These are phyloP conservation scores for Lignosus rhinocerotis DNA, from an alignment of 1,284 basidiomycete genomes.

Conservation along the genomic window DNA sequence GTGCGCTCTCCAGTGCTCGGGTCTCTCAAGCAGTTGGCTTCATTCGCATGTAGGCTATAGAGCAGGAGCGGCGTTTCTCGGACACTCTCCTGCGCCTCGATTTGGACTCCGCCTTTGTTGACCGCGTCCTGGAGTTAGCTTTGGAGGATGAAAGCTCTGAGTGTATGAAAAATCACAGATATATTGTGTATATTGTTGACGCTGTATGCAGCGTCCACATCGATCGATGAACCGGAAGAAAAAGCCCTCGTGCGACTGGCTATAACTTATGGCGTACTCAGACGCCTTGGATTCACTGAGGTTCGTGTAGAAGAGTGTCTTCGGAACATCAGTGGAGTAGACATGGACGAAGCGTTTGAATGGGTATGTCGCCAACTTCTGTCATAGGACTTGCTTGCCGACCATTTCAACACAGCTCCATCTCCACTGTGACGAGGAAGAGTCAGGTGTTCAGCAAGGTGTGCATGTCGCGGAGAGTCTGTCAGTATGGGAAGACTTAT, in stretches of 20 bases:
- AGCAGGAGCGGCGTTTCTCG: slow-evolving; percentile 81
- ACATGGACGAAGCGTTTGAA: slow-evolving; percentile 89
- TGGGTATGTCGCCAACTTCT: slow-evolving; percentile 63
- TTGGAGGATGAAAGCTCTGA: slow-evolving; percentile 39
- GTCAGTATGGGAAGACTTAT: background rate
- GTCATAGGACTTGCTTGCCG: background rate
- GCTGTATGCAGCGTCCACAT: slow-evolving; percentile 34
- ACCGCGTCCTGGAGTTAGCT: slow-evolving; percentile 60
- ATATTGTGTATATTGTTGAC: background rate
- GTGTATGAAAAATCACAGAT: slow-evolving; percentile 30
- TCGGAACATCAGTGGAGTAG: slow-evolving; percentile 59
- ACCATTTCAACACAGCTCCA: slow-evolving; percentile 13
- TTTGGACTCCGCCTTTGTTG: slow-evolving; percentile 59
- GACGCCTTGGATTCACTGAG: slow-evolving; percentile 81
- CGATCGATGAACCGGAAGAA: slow-evolving; percentile 60
- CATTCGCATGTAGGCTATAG: slow-evolving; percentile 61
- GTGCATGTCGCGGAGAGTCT: background rate
- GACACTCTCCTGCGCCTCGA: slow-evolving; percentile 66
- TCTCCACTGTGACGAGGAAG: slow-evolving; percentile 56
- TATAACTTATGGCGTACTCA: slow-evolving; percentile 81
- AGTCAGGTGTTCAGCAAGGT: slow-evolving; percentile 40
- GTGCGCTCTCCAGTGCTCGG: slow-evolving; percentile 33
- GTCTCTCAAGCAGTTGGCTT: background rate
- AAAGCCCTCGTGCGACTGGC: slow-evolving; percentile 75
- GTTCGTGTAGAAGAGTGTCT: slow-evolving; percentile 73